Base-by-base conservation (phyloP, 2,329 filamentous ascomycete species). In the Xylaria digitata region DNA sequence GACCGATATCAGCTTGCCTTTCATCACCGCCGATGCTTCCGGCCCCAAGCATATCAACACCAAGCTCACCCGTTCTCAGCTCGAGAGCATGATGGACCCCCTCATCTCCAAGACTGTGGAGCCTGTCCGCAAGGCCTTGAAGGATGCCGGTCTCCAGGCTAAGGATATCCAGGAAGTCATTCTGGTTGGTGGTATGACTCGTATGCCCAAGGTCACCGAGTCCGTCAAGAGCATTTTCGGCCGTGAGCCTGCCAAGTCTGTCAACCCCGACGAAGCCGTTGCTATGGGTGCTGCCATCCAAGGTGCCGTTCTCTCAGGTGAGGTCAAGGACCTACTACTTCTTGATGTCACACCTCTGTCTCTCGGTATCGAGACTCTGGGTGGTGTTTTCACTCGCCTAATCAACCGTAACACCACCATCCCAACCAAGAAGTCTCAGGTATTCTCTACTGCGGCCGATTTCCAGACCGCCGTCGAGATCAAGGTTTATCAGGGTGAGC, bases 331-430 rank as follows among this genome's bases (percentile, higher is more conserved):
- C 78, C 91, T 98, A 62, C 88, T 98, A 55, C 90, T 98, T 67
- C 92, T 98, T 75, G 95, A 98, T 80, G 95, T 97, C 73, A 97
- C 95, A 72, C 95, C 95, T 75, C 89, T 97, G 43, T 97, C 95
- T 58, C 93, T 98, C 71, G 95, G 95, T 91, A 97, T 98, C 75
- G 95, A 98, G 90, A 98, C 95, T 65, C 91, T 97, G 37, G 95
- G 95, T 75, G 95, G 95, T 89, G 94, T 97, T 78, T 97, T 98
- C 88, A 97, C 95, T 71, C 93, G 94, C 79, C 83, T 98, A 82
- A 98, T 98, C 87, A 97, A 97, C 90, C 93, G 95, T 77, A 98
- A 98, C 89, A 98, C 95, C 78, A 97, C 95, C 73, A 98, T 98
- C 79, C 95, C 95, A 65, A 98, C 95, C 85, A 97, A 97, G 91